Evolutionary conservation across 2,329 filamentous ascomycete species (phyloP).

Genomic region (Bimuria novae-zelandiae): DNA sequence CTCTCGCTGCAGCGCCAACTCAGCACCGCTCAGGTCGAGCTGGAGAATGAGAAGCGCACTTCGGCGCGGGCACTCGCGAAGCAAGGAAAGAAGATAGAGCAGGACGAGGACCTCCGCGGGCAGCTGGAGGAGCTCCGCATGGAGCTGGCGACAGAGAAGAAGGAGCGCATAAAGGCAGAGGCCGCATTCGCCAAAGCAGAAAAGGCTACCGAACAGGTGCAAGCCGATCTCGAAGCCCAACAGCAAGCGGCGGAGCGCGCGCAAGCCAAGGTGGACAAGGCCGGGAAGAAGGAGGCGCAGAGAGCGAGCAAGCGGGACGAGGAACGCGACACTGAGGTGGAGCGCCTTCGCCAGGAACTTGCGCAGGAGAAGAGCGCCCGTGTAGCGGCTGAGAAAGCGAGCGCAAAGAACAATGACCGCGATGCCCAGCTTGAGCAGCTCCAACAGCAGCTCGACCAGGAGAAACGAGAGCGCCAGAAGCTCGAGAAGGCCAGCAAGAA

Average conservation of each 20-base stretch:
- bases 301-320: constrained; percentile 45
- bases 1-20: constrained; percentile 78
- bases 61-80: constrained; percentile 62
- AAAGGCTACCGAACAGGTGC: constrained; percentile 36
- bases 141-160: constrained; percentile 52
- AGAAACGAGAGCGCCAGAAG: constrained; percentile 40
- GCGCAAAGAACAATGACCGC: constrained; percentile 39
- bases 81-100: constrained; percentile 54
- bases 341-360: constrained; percentile 44
- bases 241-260: constrained; percentile 35
- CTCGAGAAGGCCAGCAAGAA: constrained; percentile 46
- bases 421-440: constrained; percentile 40
- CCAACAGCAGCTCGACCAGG: constrained; percentile 48
- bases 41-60: constrained; percentile 80
- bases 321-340: constrained; percentile 34
- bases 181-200: constrained; percentile 45
- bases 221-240: constrained; percentile 38
- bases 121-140: constrained; percentile 53
- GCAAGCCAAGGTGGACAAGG: constrained; percentile 41
- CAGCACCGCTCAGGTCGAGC: constrained; percentile 74
- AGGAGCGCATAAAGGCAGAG: constrained; percentile 49
- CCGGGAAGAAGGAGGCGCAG: constrained; percentile 34
- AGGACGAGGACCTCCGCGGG: constrained; percentile 53
- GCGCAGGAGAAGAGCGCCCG: constrained; percentile 48
- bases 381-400: constrained; percentile 38